Percentiles rank a stretch among this genome's conserved stretches.
phyloP scores from a whole-genome alignment of 2,329 filamentous ascomycete species.

The Mycosphaerella sp. region DNA sequence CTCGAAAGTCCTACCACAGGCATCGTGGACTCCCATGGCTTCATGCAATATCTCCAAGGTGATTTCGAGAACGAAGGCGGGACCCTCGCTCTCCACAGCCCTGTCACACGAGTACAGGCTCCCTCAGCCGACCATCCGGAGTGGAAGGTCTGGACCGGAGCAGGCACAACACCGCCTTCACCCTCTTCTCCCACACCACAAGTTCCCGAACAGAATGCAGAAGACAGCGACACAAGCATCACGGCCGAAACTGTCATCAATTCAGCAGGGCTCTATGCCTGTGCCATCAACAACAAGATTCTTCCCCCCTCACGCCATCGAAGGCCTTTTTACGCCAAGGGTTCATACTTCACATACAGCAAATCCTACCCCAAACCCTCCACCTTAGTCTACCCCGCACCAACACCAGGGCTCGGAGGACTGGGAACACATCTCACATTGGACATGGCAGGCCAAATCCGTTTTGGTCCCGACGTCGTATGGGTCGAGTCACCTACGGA shows the following conservation, averaged over 20 bases:
- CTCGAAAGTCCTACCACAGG: constrained; percentile 83
- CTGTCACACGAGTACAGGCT: constrained; percentile 55
- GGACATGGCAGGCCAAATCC: constrained; percentile 74
- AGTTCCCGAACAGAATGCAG: constrained; percentile 31
- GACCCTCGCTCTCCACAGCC: constrained; percentile 61
- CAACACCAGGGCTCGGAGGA: constrained; percentile 71
- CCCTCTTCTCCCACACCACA: constrained; percentile 23
- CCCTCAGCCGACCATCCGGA: constrained; percentile 47
- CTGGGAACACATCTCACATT: constrained; percentile 91
- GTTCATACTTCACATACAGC: constrained; percentile 85
- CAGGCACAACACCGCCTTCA: constrained; percentile 16
- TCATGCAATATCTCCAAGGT: constrained; percentile 76
- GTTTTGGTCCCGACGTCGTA: constrained; percentile 92
- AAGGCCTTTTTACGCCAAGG: constrained; percentile 78
- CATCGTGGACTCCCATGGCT: constrained; percentile 78
- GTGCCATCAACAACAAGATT: constrained; percentile 74
- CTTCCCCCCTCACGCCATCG: constrained; percentile 51
- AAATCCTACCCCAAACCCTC: constrained; percentile 57
- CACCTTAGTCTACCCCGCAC: constrained; percentile 82
- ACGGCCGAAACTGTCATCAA: constrained; percentile 76
- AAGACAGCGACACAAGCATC: constrained; percentile 46
- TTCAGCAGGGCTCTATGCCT: constrained; percentile 73
- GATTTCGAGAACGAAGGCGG: constrained; percentile 72
- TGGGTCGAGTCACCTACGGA: constrained; percentile 72
- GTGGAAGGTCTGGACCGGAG: constrained; percentile 59